Base-by-base conservation (phyloP, 2,329 filamentous ascomycete genomes). In the Aspergillus vadensis region DNA sequence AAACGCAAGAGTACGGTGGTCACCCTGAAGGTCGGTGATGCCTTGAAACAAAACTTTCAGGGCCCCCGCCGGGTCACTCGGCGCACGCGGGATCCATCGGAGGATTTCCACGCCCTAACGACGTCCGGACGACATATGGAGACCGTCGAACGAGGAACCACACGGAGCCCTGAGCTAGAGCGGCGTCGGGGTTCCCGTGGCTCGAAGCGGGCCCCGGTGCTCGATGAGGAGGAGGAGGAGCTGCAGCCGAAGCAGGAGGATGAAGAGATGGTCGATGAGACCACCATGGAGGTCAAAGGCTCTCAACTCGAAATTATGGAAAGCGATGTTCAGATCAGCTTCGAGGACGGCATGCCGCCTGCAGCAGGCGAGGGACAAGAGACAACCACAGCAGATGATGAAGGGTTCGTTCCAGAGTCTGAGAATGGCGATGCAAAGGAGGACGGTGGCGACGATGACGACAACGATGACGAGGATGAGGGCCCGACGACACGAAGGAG, bases 111-210 rank as follows among this genome's bases (percentile, higher is more conserved):
- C 49, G 84, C 82, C 15, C 75, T 88, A 48, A 84, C 85, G 3
- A 82, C 85, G 63, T 87, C 85, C 7, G 86, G 86, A 17, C 82
- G 79, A 60, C 85, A 88, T 70, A 79, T 81, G 60, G 74, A 84
- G 57, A 78, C 85, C 4, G 76, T 86, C 9, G 79, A 84, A 61
- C 76, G 80, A 64, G 83, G 81, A 25, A 21, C 41, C 41, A 86
- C 85, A 2, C 77, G 76, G 43, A 86, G 81, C 58, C 81, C 84
- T 4, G 80, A 85, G 61, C 72, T 73, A 30, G 65, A 69, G 10
- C 64, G 61, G 32, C 71, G 67, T n/a, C 68, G 66, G 10, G 65
- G 65, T 38, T 68, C 70, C 67, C 76, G 79, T 62, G 71, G 58
- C 15, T 67, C 76, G 23, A 83, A 81, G 68, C 80, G 66, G 36